Evolutionary conservation across 2,329 filamentous ascomycete genomes (phyloP).

Genomic region (Spiromastix sp.): DNA sequence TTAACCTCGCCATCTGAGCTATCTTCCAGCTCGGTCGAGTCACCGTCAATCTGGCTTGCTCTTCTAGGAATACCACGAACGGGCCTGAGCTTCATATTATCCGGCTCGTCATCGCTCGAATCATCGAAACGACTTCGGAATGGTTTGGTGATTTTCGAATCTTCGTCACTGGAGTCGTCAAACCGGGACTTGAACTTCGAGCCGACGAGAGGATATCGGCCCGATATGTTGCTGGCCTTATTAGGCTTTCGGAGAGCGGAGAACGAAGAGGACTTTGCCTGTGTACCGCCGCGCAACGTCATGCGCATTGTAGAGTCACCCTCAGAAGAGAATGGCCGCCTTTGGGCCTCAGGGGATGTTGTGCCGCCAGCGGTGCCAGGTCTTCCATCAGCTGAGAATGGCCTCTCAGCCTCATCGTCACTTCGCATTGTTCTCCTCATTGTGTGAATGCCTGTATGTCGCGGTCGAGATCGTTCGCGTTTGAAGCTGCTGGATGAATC

Average conservation of each 20-base stretch:
- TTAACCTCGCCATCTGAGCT: slow-evolving; percentile 43
- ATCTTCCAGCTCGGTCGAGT: slow-evolving; percentile 53
- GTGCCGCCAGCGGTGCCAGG: slow-evolving; percentile 59
- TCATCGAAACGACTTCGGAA: slow-evolving; percentile 57
- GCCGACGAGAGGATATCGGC: slow-evolving; percentile 11
- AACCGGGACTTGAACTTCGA: slow-evolving; percentile 40
- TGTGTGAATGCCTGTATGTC: slow-evolving; percentile 40
- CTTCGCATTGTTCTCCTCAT: slow-evolving; percentile 68
- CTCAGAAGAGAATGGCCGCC: slow-evolving; percentile 35
- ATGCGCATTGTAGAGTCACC: slow-evolving; percentile 34
- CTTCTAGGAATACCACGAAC: slow-evolving; percentile 51
- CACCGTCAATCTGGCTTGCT: slow-evolving; percentile 49
- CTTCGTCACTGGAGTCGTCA: slow-evolving; percentile 54
- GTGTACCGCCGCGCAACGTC: slow-evolving; percentile 39
- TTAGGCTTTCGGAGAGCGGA: slow-evolving; percentile 27
- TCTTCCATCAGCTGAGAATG: slow-evolving; percentile 29
- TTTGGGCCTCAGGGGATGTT: slow-evolving; percentile 53
- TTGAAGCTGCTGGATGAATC: slow-evolving; percentile 69
- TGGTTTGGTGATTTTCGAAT: slow-evolving; percentile 25
- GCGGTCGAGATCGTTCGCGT: slow-evolving; percentile 43
- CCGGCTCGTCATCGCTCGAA: slow-evolving; percentile 62
- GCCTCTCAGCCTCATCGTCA: slow-evolving; percentile 25
- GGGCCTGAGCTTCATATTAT: slow-evolving; percentile 36
- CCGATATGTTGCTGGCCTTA: slow-evolving; percentile 18
- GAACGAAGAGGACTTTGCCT: slow-evolving; percentile 29